phyloP scores from a whole-genome alignment of 2,329 filamentous ascomycete species.

The Ascochyta fabae region DNA sequence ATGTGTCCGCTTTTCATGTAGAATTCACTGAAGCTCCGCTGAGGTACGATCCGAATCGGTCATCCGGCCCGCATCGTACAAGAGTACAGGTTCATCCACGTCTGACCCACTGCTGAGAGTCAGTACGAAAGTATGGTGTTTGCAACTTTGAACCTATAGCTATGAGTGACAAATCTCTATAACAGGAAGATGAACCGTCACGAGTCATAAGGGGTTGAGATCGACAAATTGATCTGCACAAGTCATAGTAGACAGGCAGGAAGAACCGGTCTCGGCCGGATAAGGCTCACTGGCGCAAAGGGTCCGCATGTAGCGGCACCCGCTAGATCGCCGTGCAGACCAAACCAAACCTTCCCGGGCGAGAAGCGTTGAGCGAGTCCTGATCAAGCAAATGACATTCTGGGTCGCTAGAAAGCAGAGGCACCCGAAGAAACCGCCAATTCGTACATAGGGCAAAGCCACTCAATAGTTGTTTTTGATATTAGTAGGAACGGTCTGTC shows the following conservation, averaged over 20 bases:
- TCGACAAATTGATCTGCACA: slow-evolving; percentile 12
- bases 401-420: slow-evolving; percentile 5
- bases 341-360: not conserved
- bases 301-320: slow-evolving; percentile 4
- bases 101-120: slow-evolving; percentile 2
- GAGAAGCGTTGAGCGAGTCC: not conserved
- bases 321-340: slow-evolving; percentile 5
- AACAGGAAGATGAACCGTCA: not conserved
- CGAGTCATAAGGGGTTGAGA: slow-evolving; percentile 7
- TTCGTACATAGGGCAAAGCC: not conserved
- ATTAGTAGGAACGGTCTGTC: not conserved
- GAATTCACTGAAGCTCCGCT: not conserved
- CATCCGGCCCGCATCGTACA: not conserved
- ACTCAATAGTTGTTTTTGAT: slow-evolving; percentile 1
- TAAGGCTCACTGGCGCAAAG: slow-evolving; percentile 6
- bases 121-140: not conserved
- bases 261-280: slow-evolving; percentile 7
- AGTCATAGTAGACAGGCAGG: slow-evolving; percentile 1
- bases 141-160: not conserved
- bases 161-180: slow-evolving; percentile 2
- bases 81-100: not conserved
- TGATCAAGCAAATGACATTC: not conserved
- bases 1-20: not conserved
- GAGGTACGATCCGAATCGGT: not conserved
- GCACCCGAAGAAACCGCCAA: slow-evolving; percentile 5